Evolutionary conservation across 2,329 filamentous ascomycete genomes (phyloP).

Genomic region (Stromatinia cepivora): DNA sequence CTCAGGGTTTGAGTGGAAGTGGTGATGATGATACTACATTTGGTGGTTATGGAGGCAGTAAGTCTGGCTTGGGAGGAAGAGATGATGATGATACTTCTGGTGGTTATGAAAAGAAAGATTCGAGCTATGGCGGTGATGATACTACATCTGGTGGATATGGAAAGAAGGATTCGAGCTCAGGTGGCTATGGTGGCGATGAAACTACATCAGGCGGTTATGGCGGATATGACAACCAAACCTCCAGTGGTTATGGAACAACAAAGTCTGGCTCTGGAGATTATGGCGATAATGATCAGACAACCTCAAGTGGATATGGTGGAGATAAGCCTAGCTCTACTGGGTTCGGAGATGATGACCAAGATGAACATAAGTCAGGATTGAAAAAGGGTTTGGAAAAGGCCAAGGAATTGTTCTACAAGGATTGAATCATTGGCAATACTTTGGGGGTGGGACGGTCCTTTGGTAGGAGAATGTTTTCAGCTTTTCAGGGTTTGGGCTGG

Average conservation of each 20-base stretch:
- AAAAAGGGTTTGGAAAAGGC: slow-evolving; percentile 15
- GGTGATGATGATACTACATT: neutral
- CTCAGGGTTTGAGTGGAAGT: neutral
- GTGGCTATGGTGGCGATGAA: neutral
- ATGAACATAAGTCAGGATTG: neutral
- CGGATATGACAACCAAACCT: neutral
- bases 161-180: neutral
- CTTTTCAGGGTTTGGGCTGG: neutral
- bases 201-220: neutral
- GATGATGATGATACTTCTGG: neutral
- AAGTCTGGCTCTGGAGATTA: neutral
- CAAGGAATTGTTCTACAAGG: slow-evolving; percentile 1
- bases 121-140: neutral
- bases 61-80: neutral
- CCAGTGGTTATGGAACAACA: neutral
- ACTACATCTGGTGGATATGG: neutral
- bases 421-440: neutral
- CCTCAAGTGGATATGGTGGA: slow-evolving; percentile 6
- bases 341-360: neutral
- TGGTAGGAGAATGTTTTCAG: neutral
- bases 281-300: neutral
- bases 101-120: neutral
- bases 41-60: neutral
- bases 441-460: neutral
- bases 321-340: slow-evolving; percentile 5